A percentile compares a stretch with the other conserved stretches of the same genome.
These are phyloP conservation scores for Trapa bicornis DNA, from an alignment of 345 rosid species.

Conservation along the genomic window DNA sequence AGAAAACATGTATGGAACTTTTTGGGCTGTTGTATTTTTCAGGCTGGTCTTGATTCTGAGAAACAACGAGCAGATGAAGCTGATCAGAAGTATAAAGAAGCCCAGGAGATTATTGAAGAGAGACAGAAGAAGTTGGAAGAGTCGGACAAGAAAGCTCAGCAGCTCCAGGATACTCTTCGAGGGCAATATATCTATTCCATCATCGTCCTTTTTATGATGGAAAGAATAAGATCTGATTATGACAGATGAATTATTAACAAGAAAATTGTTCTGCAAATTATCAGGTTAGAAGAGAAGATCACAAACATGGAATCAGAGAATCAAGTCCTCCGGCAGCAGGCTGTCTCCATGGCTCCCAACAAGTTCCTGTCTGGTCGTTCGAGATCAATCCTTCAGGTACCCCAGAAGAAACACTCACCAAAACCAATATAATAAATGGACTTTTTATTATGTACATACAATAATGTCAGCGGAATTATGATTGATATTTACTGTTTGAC, in stretches of 20 bases:
- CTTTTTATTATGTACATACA: neutral
- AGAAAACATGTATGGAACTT: neutral
- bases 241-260: neutral
- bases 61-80: slow-evolving; percentile 50
- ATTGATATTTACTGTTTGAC: slow-evolving; percentile 1
- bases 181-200: slow-evolving; percentile 24
- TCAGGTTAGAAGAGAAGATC: slow-evolving; percentile 81
- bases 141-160: slow-evolving; percentile 57
- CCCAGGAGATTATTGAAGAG: slow-evolving; percentile 42
- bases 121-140: slow-evolving; percentile 50
- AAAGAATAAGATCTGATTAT: neutral
- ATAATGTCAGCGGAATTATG: neutral
- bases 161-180: slow-evolving; percentile 63
- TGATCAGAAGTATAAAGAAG: slow-evolving; percentile 45
- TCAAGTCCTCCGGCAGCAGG: slow-evolving; percentile 86
- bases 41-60: slow-evolving; percentile 55
- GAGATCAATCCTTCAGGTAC: slow-evolving; percentile 78
- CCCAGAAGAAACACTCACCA: neutral
- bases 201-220: neutral
- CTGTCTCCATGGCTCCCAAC: slow-evolving; percentile 88
- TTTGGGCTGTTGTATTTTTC: neutral
- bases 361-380: slow-evolving; percentile 89
- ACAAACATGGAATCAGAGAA: slow-evolving; percentile 76
- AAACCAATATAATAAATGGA: neutral
- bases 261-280: slow-evolving; percentile 3